Conservation (phyloP, 805 yeast species). For the Candida saitoana region DNA sequence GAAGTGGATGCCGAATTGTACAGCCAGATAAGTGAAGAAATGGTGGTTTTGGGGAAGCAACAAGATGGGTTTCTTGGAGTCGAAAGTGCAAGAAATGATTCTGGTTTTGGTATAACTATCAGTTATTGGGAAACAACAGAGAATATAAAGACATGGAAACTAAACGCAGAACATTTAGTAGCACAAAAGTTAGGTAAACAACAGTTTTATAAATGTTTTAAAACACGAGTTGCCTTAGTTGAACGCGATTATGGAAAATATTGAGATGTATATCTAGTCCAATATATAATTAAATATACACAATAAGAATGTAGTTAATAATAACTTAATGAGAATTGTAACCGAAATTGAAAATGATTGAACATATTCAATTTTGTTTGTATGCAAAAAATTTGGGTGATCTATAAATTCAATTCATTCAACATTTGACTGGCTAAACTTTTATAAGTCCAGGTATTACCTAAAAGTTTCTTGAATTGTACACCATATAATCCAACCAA, state of each 20-base stretch:
- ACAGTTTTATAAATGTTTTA: slow-evolving; percentile 10
- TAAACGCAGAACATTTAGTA: slow-evolving; percentile 12
- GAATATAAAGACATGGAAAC: slow-evolving; percentile 13
- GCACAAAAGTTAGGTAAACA: slow-evolving; percentile 13
- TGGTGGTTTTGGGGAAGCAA: slow-evolving; percentile 11
- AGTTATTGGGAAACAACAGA: slow-evolving; percentile 14
- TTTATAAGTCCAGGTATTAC: slow-evolving; percentile 94
- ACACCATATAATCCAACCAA: slow-evolving; percentile 87
- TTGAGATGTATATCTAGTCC: not conserved
- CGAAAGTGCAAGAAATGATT: slow-evolving; percentile 12
- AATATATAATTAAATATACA: not conserved
- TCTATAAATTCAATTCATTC: slow-evolving; percentile 58
- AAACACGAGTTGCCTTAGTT: slow-evolving; percentile 12
- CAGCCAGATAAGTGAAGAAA: slow-evolving; percentile 5
- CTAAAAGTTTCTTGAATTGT: slow-evolving; percentile 87
- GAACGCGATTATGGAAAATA: slow-evolving; percentile 10
- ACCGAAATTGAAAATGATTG: not conserved
- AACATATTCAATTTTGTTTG: not conserved
- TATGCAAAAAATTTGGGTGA: not conserved
- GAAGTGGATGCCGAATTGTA: slow-evolving; percentile 9
- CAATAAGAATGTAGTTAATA: not conserved
- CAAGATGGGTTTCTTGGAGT: slow-evolving; percentile 15
- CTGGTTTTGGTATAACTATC: slow-evolving; percentile 13
- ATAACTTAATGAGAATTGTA: not conserved
- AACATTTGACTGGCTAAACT: slow-evolving; percentile 83